Evolutionary conservation across 192 early-diverging fungal species (phyloP).

Genomic region (Coemansia erecta): DNA sequence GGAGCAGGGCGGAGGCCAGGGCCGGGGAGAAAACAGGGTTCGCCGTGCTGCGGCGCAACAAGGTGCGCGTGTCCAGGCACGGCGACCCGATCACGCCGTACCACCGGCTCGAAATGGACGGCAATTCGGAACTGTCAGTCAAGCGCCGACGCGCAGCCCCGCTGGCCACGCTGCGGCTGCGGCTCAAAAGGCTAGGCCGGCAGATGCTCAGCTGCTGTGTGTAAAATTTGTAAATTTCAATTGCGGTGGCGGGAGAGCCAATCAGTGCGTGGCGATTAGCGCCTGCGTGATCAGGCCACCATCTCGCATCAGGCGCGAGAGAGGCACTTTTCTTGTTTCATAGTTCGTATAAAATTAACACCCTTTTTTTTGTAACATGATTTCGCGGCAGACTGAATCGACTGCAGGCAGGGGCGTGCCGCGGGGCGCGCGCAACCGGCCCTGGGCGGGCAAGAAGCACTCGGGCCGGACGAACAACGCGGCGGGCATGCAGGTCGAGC

Average conservation of each 20-base stretch:
- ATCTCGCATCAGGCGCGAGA: no score
- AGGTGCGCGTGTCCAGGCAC: constrained; percentile 28
- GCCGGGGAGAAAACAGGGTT: neutral
- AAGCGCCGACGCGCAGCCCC: neutral
- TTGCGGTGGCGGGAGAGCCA: no score
- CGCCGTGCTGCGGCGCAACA: neutral
- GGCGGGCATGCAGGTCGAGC: constrained; percentile 18
- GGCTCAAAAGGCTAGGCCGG: neutral
- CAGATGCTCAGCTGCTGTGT: neutral
- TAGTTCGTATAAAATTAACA: no score
- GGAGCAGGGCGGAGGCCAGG: neutral
- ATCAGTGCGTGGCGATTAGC: no score
- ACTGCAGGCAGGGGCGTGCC: neutral
- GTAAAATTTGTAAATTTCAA: no score
- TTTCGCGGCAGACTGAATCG: no score
- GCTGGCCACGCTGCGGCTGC: neutral
- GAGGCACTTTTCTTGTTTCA: no score
- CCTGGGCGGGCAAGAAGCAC: constrained; percentile 3
- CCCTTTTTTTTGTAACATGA: no score
- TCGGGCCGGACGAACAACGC: constrained; percentile 26
- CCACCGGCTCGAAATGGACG: constrained; percentile 2
- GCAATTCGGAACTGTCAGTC: neutral
- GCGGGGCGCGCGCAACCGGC: neutral
- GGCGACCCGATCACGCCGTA: constrained; percentile 43
- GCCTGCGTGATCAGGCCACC: no score